These are phyloP conservation scores for Neurospora discreta DNA, from an alignment of 495 filamentous ascomycete genomes.

Conservation along the genomic window DNA sequence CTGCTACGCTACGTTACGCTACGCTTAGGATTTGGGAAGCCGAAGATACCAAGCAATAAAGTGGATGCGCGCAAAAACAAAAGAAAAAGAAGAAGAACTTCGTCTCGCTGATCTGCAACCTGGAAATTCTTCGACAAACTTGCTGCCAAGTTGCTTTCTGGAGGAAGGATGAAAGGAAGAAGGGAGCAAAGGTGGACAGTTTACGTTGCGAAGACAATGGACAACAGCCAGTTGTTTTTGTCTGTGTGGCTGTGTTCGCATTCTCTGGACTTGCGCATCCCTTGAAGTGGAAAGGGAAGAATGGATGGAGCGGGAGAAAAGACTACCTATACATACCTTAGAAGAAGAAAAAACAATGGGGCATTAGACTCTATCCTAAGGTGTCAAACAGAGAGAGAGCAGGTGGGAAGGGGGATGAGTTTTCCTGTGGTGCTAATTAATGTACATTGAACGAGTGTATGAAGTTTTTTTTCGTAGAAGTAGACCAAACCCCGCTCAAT, in stretches of 20 bases:
- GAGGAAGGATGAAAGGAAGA: not conserved
- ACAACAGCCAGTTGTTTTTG: not conserved
- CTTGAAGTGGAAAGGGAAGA: not conserved
- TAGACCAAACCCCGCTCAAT: too few relatives aligned
- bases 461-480: too few relatives aligned
- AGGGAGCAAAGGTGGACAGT: not conserved
- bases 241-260: not conserved
- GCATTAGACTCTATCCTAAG: not conserved
- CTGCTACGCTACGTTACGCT: not conserved
- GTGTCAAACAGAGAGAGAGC: too few relatives aligned
- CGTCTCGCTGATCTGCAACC: not conserved
- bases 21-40: not conserved
- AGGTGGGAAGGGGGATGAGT: too few relatives aligned
- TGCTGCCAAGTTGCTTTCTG: not conserved
- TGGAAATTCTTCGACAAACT: not conserved
- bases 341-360: not conserved
- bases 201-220: not conserved
- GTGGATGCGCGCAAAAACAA: not conserved
- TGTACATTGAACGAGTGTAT: too few relatives aligned
- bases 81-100: not conserved
- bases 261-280: not conserved
- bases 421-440: too few relatives aligned
- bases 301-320: not conserved
- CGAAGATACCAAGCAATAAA: not conserved
- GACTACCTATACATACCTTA: not conserved